phyloP scores from a whole-genome alignment of 2,329 filamentous ascomycete species.

The Alternaria sp. region DNA sequence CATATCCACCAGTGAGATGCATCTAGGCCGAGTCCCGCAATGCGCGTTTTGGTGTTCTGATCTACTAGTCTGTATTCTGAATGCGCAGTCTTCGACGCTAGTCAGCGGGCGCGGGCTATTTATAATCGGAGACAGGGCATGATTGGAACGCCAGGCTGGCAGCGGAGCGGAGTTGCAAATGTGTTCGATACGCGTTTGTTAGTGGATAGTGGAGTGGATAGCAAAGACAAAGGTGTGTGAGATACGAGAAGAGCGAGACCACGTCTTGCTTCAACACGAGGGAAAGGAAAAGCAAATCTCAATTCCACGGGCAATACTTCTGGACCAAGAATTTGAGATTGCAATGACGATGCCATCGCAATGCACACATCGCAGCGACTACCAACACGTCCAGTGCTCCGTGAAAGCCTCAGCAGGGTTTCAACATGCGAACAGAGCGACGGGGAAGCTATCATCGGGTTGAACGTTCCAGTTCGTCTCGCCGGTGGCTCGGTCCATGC shows the following conservation, averaged over 20 bases:
- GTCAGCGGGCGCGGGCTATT: no score
- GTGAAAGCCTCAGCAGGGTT: not conserved
- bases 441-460: not conserved
- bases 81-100: not conserved
- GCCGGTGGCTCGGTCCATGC: slow-evolving; percentile 3
- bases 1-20: not conserved
- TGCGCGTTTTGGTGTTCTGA: not conserved
- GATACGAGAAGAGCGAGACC: not conserved
- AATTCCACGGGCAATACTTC: accelerated
- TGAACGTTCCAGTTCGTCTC: no score
- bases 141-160: no score
- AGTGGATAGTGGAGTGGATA: not conserved
- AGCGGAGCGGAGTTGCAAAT: not conserved
- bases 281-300: not conserved
- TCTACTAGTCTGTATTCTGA: not conserved
- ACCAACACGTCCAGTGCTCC: not conserved
- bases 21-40: not conserved
- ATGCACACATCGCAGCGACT: not conserved
- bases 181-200: not conserved
- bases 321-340: not conserved
- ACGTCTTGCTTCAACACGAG: not conserved
- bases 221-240: not conserved
- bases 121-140: no score
- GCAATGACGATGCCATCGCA: not conserved
- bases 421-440: not conserved